Conservation (phyloP, 352 stramenopile species). For the Globisporangium carolinianum region DNA sequence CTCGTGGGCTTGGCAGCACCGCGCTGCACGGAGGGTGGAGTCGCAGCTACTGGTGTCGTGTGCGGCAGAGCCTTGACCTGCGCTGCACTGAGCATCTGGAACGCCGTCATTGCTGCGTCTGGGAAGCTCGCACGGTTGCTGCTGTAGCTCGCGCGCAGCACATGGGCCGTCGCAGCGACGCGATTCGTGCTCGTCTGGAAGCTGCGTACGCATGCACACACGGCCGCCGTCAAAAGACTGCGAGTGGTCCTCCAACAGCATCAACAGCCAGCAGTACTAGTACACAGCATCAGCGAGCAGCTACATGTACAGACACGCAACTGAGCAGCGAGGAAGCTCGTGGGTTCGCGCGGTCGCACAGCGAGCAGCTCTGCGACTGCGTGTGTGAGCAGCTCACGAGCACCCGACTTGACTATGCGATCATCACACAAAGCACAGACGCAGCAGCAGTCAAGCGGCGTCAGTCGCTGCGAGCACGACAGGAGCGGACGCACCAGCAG, state of each 20-base stretch:
- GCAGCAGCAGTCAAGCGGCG: neutral
- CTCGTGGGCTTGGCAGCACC: neutral
- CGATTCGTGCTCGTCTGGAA: slow-evolving; percentile 10
- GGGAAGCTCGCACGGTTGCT: slow-evolving; percentile 5
- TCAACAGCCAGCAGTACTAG: neutral
- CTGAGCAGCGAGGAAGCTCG: slow-evolving; percentile 11
- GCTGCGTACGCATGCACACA: neutral
- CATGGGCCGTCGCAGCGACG: neutral
- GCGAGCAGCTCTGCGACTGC: slow-evolving; percentile 8
- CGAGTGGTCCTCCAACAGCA: no score
- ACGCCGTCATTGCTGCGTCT: slow-evolving; percentile 2
- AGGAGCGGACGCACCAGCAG: neutral
- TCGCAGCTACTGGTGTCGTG: no score
- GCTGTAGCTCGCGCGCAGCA: slow-evolving; percentile 3
- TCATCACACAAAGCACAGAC: neutral
- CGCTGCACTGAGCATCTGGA: slow-evolving; percentile 1
- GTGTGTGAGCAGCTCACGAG: slow-evolving; percentile 7
- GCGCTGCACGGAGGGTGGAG: no score
- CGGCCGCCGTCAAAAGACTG: neutral
- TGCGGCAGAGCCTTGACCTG: no score
- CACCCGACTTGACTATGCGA: slow-evolving; percentile 7
- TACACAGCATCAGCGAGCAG: no score
- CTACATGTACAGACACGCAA: slow-evolving; percentile 1
- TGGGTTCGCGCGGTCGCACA: slow-evolving; percentile 2
- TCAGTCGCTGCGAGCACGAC: no score